Evolutionary conservation across 495 filamentous ascomycete genomes (phyloP), one percentile per base, ranked within the genome.

Genomic region (Talaromyces adpressus): DNA sequence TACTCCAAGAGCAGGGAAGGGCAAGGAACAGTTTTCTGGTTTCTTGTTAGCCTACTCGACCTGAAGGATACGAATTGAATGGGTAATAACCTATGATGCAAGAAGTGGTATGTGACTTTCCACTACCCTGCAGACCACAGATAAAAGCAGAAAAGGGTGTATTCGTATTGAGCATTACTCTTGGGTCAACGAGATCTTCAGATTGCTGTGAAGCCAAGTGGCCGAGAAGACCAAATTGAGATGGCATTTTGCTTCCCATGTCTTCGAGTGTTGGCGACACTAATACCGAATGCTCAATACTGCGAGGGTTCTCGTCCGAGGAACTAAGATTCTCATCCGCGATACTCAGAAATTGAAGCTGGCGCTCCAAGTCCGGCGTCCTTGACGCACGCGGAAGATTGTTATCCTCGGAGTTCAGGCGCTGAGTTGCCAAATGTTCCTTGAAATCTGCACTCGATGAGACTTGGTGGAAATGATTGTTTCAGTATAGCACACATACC

Each of bases 91-190:
- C 62, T 6, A 89, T 73, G 23, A 91, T 75, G 65, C 85, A 88
- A 0, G 84, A 81, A 9, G 88, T 70, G 0, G 85, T 88, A 64
- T 89, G 85, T 45, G 81, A 85, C 74, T 89, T 91, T 5, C 88
- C 88, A 54, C 84, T 86, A 0, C 88, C 88, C 70, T 90, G 88
- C 51, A 80, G 80, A 7, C 88, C 88, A 63, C 88, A 91, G 58
- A 91, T 85, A 72, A 90, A 90, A 2, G 82, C 79, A 36, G 84
- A 87, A 20, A 81, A 87, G 2, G 88, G 86, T 0, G 79, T 77
- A 22, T 85, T 77, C 2, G 84, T 81, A 65, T 91, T 91, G 2
- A 70, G 65, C 64, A 69, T 65, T 8, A 71, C 65, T 23, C 69
- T 49, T 2, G 54, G 49, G 41, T 71, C 69, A 8, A 63, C 32